Percentiles rank a stretch among this genome's conserved stretches.
Evolutionary conservation across 352 stramenopile species (phyloP).

Genomic region (Saprolegnia parasitica): DNA sequence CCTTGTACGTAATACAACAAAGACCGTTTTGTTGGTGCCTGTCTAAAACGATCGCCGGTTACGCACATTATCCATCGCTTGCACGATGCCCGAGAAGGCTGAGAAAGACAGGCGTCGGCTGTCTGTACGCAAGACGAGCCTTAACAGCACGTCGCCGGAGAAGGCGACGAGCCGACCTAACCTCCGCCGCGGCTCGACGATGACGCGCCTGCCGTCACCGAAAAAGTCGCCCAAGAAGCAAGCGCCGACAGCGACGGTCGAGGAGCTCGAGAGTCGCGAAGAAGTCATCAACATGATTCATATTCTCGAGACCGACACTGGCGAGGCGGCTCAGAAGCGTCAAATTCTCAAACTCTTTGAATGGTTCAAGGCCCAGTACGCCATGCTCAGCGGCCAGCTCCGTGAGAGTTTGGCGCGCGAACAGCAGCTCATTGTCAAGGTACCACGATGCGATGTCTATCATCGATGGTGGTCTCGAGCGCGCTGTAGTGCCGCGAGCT

Average conservation of each 20-base stretch:
- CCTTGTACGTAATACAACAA: too few species aligned
- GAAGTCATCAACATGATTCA: conserved; percentile 6
- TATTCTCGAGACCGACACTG: conserved; percentile 12
- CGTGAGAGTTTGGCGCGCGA: not conserved
- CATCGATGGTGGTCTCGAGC: not conserved
- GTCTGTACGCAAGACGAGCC: not conserved
- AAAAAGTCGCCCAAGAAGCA: not conserved
- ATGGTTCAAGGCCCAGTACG: conserved; percentile 23
- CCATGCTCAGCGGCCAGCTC: not conserved
- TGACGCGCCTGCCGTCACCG: not conserved
- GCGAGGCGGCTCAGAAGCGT: conserved; percentile 18
- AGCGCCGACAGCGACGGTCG: not conserved
- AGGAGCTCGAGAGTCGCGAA: not conserved
- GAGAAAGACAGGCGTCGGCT: too few species aligned
- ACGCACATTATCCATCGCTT: not conserved
- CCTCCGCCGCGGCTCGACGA: not conserved
- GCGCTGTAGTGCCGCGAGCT: conserved; percentile 18
- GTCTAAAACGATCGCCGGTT: not conserved
- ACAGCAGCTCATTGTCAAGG: conserved; percentile 15
- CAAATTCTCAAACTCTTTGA: conserved; percentile 26
- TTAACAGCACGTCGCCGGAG: not conserved
- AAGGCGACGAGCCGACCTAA: not conserved
- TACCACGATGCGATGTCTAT: not conserved
- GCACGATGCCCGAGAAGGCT: not conserved
- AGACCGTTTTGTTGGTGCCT: too few species aligned